A percentile compares a stretch with the other conserved stretches of the same genome.
Conservation (phyloP, 257 asterid genomes). For the Verbena officinalis region DNA sequence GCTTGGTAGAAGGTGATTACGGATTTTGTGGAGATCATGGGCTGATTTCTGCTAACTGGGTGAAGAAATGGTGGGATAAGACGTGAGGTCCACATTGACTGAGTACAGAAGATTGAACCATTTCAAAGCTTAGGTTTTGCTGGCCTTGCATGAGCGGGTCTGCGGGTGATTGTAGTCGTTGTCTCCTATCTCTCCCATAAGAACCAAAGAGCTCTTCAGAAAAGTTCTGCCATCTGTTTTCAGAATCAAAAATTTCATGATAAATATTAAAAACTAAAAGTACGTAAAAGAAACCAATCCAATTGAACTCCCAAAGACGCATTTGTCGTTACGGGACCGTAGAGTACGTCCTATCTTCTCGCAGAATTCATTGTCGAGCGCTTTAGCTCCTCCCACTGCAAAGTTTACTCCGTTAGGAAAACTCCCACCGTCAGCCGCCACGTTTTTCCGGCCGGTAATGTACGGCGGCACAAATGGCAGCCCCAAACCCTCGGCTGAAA, state of each 20-base stretch:
- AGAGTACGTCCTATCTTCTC: constrained; percentile 30
- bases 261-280: too few species aligned
- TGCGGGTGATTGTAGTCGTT: constrained; percentile 38
- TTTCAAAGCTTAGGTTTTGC: too few species aligned
- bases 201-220: constrained; percentile 25
- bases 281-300: constrained; percentile 41
- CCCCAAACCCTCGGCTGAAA: constrained; percentile 35
- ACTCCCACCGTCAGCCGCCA: neutral
- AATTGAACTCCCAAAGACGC: constrained; percentile 33
- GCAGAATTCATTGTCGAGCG: constrained; percentile 35
- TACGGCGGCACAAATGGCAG: constrained; percentile 29
- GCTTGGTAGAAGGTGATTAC: too few species aligned
- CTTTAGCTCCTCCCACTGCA: constrained; percentile 46
- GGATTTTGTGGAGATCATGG: constrained; percentile 14
- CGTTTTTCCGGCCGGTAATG: too few species aligned
- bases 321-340: constrained; percentile 9
- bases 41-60: constrained; percentile 12
- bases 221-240: constrained; percentile 16
- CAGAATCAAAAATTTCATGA: too few species aligned
- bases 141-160: constrained; percentile 24
- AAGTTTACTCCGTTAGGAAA: constrained; percentile 38
- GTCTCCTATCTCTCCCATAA: constrained; percentile 42
- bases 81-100: too few species aligned
- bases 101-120: too few species aligned
- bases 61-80: constrained; percentile 30